phyloP scores from a whole-genome alignment of 768 basidiomycete genomes.

The Agrocybe pediades region DNA sequence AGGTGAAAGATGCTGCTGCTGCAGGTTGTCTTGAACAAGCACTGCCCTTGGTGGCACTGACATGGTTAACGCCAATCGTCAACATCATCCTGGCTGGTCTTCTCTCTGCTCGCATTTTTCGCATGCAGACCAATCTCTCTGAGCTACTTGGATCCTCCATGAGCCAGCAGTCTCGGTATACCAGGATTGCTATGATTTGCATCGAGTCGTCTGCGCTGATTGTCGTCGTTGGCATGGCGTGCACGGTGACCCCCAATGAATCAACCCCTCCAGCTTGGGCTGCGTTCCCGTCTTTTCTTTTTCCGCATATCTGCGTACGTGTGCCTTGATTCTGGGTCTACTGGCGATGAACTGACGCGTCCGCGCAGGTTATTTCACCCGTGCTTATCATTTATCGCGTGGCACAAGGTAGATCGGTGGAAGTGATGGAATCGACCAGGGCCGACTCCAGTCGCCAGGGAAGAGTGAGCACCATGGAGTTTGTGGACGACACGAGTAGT shows the following conservation, averaged over 20 bases:
- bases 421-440: no score
- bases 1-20: no score
- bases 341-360: not conserved
- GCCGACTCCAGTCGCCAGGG: no score
- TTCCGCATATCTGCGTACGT: slow-evolving; percentile 7
- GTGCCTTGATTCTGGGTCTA: not conserved
- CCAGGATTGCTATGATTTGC: not conserved
- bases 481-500: no score
- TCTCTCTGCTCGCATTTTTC: not conserved
- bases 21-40: no score
- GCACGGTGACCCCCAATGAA: not conserved
- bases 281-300: not conserved
- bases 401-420: not conserved
- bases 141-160: not conserved
- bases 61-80: not conserved
- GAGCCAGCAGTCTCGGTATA: not conserved
- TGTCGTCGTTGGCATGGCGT: not conserved
- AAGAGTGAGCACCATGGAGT: no score
- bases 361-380: slow-evolving; percentile 8
- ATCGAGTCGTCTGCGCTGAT: slow-evolving; percentile 4
- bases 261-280: not conserved
- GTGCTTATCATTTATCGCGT: slow-evolving; percentile 4
- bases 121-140: not conserved
- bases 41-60: not conserved
- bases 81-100: not conserved